phyloP scores from a whole-genome alignment of 768 basidiomycete species.

The Lactifluus hygrophoroides region DNA sequence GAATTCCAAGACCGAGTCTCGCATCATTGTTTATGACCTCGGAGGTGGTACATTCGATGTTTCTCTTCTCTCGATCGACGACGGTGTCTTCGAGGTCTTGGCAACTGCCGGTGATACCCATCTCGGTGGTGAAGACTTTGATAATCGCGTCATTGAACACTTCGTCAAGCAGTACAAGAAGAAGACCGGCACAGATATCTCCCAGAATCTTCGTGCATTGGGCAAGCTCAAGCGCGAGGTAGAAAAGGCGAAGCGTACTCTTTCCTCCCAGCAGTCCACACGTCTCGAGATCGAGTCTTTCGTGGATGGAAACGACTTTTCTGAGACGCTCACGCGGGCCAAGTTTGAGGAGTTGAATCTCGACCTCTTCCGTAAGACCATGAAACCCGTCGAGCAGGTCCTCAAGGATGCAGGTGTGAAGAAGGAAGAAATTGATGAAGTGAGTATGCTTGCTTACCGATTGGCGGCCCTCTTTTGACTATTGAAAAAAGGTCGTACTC shows the following conservation, averaged over 20 bases:
- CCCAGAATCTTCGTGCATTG: slow-evolving; percentile 40
- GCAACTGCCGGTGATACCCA: slow-evolving; percentile 60
- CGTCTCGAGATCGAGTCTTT: slow-evolving; percentile 94
- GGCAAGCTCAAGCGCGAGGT: slow-evolving; percentile 44
- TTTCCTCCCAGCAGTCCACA: slow-evolving; percentile 81
- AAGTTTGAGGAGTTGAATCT: slow-evolving; percentile 99
- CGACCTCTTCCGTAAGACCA: slow-evolving; percentile 98
- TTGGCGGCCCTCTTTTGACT: not conserved
- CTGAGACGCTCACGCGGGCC: slow-evolving; percentile 93
- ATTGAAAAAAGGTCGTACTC: slow-evolving; percentile 56
- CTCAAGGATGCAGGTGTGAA: slow-evolving; percentile 96
- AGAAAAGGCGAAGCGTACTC: slow-evolving; percentile 58
- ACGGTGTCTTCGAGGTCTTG: slow-evolving; percentile 50
- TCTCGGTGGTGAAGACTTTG: slow-evolving; percentile 55
- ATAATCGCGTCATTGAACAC: slow-evolving; percentile 39
- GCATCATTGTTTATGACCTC: slow-evolving; percentile 97
- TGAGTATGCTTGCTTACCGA: slow-evolving; percentile 25
- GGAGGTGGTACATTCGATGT: slow-evolving; percentile 99
- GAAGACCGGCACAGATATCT: slow-evolving; percentile 42
- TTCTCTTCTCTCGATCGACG: slow-evolving; percentile 71
- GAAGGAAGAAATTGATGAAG: slow-evolving; percentile 95
- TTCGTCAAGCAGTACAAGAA: slow-evolving; percentile 50
- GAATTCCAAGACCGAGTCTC: slow-evolving; percentile 77
- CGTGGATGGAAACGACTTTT: slow-evolving; percentile 94
- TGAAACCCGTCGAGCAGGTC: slow-evolving; percentile 99